A percentile compares a stretch with the other conserved stretches of the same genome.
These are phyloP conservation scores for Colletotrichum sp. DNA, from an alignment of 2,329 filamentous ascomycete genomes.

Conservation along the genomic window DNA sequence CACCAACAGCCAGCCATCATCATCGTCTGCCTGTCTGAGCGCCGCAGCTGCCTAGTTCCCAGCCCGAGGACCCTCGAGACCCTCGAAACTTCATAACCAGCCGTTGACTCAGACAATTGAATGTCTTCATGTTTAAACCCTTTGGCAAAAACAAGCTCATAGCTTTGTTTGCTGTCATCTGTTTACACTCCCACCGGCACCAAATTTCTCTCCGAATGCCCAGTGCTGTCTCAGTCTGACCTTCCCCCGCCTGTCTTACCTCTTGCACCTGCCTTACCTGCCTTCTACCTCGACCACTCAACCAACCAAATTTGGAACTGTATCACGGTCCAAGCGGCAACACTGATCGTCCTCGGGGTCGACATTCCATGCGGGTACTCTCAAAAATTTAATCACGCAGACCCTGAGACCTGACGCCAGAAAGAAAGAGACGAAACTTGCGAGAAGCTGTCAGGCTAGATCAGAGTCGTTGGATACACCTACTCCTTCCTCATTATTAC, in stretches of 20 bases:
- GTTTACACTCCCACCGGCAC: background rate
- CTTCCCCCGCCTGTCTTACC: background rate
- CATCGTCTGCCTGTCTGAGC: background rate
- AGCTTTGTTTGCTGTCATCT: too few relatives aligned
- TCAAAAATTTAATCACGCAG: background rate
- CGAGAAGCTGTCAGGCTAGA: background rate
- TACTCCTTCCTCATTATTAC: background rate
- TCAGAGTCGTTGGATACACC: background rate
- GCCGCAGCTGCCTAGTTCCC: slow-evolving; percentile 12
- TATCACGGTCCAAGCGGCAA: background rate
- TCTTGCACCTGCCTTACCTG: background rate
- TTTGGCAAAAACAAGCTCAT: background rate
- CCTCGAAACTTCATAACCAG: background rate
- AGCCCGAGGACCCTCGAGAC: background rate
- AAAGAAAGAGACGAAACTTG: background rate
- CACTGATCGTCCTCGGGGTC: background rate
- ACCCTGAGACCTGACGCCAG: background rate
- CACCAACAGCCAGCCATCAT: background rate
- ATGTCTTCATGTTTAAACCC: background rate
- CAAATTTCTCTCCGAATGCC: background rate
- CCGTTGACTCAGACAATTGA: background rate
- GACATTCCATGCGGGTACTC: background rate
- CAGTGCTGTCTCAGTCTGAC: background rate
- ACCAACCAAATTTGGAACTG: background rate
- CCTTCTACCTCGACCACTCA: background rate